Percentiles rank a stretch among this genome's conserved stretches.
These are phyloP conservation scores for Scopulariopsis brevicaulis DNA, from an alignment of 2,329 filamentous ascomycete species.

Conservation along the genomic window DNA sequence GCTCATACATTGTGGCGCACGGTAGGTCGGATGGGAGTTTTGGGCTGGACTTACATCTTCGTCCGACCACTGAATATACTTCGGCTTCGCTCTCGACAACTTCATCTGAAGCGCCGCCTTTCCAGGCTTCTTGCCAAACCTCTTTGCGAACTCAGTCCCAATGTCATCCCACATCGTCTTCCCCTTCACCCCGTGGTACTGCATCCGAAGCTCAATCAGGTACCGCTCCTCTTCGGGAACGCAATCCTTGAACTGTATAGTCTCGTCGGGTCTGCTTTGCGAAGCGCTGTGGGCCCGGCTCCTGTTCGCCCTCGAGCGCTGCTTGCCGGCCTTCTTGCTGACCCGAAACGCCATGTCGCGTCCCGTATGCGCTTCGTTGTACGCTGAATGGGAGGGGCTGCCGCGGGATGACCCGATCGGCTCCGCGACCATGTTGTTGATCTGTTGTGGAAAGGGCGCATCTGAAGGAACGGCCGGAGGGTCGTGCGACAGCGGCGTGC, in stretches of 20 bases:
- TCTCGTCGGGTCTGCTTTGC: slow-evolving; percentile 5
- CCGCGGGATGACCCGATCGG: neutral
- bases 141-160: slow-evolving; percentile 24
- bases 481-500: neutral
- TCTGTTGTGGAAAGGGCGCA: neutral
- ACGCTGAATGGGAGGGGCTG: neutral
- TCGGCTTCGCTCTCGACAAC: slow-evolving; percentile 35
- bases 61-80: slow-evolving; percentile 34
- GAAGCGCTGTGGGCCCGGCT: neutral
- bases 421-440: neutral
- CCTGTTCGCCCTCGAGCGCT: neutral
- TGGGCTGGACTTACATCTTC: slow-evolving; percentile 30
- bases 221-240: slow-evolving; percentile 35
- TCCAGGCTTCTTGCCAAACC: slow-evolving; percentile 23
- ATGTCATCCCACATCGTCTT: slow-evolving; percentile 49
- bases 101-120: slow-evolving; percentile 46
- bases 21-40: neutral
- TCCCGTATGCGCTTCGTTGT: neutral
- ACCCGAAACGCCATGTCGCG: neutral
- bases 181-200: slow-evolving; percentile 33
- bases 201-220: slow-evolving; percentile 36
- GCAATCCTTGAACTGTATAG: slow-evolving; percentile 27
- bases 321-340: neutral
- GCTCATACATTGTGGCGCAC: neutral
- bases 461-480: neutral